These are phyloP conservation scores for Drechslerella dactyloides DNA, from an alignment of 2,329 filamentous ascomycete genomes.

Conservation along the genomic window DNA sequence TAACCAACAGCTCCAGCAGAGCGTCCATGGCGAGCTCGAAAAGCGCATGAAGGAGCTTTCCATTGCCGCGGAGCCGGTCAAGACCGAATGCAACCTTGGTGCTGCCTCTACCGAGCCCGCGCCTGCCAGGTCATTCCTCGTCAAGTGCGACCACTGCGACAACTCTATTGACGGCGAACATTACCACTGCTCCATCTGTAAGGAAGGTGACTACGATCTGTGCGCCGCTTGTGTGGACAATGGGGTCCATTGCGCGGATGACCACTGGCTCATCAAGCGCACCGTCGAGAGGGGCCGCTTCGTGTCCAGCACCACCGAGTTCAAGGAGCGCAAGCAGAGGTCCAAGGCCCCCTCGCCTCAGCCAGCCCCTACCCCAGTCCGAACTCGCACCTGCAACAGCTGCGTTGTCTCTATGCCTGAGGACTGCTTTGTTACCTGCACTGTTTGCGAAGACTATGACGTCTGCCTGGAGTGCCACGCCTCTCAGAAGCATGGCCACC, in stretches of 20 bases:
- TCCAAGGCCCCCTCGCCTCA: slow-evolving; percentile 49
- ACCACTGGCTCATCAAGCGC: slow-evolving; percentile 95
- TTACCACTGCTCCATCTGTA: slow-evolving; percentile 93
- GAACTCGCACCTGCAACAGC: slow-evolving; percentile 72
- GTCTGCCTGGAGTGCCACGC: slow-evolving; percentile 84
- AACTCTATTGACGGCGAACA: slow-evolving; percentile 78
- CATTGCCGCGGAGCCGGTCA: slow-evolving; percentile 59
- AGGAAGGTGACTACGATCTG: slow-evolving; percentile 91
- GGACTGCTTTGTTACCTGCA: slow-evolving; percentile 82
- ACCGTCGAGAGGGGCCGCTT: slow-evolving; percentile 78
- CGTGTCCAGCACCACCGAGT: slow-evolving; percentile 84
- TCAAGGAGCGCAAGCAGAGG: slow-evolving; percentile 66
- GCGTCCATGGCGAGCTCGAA: slow-evolving; percentile 53
- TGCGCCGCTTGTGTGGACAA: slow-evolving; percentile 78
- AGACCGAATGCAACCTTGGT: slow-evolving; percentile 37
- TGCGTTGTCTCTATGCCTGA: slow-evolving; percentile 69
- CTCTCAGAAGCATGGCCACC: slow-evolving; percentile 80
- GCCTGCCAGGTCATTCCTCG: slow-evolving; percentile 62
- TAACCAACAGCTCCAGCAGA: slow-evolving; percentile 52
- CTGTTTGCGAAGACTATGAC: slow-evolving; percentile 85
- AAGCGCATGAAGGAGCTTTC: slow-evolving; percentile 52
- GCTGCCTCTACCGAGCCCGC: slow-evolving; percentile 44
- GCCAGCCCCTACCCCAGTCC: slow-evolving; percentile 39
- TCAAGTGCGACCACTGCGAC: slow-evolving; percentile 93
- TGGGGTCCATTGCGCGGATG: slow-evolving; percentile 77